These are phyloP conservation scores for Lichtheimia ornata DNA, from an alignment of 371 early-diverging fungal genomes.

Conservation along the genomic window DNA sequence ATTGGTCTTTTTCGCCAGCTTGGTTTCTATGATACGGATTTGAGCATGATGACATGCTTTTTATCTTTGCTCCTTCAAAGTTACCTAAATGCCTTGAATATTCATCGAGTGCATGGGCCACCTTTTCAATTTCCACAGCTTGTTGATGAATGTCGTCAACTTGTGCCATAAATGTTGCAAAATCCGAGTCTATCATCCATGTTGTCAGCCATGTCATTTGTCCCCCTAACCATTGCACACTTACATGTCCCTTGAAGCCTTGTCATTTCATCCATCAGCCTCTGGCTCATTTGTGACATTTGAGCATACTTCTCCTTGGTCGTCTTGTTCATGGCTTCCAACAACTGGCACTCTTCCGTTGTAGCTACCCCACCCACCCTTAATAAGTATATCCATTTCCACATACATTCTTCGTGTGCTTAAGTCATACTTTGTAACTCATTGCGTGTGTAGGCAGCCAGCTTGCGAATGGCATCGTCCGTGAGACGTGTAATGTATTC, in stretches of 20 bases:
- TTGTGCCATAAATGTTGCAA: slow-evolving; percentile 52
- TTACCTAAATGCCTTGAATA: slow-evolving; percentile 65
- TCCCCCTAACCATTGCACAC: neutral
- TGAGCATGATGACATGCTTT: neutral
- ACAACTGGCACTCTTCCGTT: slow-evolving; percentile 58
- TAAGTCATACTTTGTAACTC: slow-evolving; percentile 52
- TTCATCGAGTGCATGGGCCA: slow-evolving; percentile 58
- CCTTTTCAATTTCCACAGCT: slow-evolving; percentile 57
- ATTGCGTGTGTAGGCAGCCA: slow-evolving; percentile 57
- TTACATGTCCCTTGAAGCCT: slow-evolving; percentile 59
- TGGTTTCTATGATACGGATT: neutral
- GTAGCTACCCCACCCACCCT: slow-evolving; percentile 34
- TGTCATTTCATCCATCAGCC: slow-evolving; percentile 61
- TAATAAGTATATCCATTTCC: slow-evolving; percentile 2
- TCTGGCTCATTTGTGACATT: slow-evolving; percentile 61
- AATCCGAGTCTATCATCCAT: slow-evolving; percentile 50
- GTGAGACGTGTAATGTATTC: slow-evolving; percentile 58
- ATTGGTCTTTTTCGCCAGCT: neutral
- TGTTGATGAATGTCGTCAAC: slow-evolving; percentile 64
- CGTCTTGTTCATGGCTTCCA: slow-evolving; percentile 61
- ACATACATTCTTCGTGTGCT: neutral
- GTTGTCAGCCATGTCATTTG: neutral
- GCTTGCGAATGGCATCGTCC: slow-evolving; percentile 57
- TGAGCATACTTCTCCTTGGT: slow-evolving; percentile 62
- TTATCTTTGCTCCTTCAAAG: neutral